Base-by-base conservation (phyloP, 2,329 filamentous ascomycete genomes). In the Beauveria bassiana region DNA sequence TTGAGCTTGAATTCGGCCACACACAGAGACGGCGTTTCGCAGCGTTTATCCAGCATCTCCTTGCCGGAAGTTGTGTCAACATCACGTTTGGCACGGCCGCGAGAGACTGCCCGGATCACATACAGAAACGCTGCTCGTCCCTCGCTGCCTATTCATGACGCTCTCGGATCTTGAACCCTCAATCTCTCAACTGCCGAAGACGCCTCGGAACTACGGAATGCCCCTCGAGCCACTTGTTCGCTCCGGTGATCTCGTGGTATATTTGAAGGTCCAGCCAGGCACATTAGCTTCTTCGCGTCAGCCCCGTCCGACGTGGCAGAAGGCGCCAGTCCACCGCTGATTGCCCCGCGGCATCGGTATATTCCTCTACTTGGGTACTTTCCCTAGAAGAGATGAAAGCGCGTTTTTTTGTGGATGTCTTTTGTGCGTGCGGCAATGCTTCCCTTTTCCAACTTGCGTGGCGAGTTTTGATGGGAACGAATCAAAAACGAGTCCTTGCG, bases 401-500 rank as follows among this genome's bases (percentile, higher is more conserved):
- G 85, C 90, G 91, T 85, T 86, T 96, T 38, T 97, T 97, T 96
- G 82, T 81, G 82, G 91, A 96, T 87, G 91, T 93, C 77, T 85
- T 96, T 97, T 96, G 90, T 89, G 83, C 90, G 90, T 82, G 86
- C 80, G 78, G 70, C 71, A 77, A 79, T 75, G 86, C 88, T 88
- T 86, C 87, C 84, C 84, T 75, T 72, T 71, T 69, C 71, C 69
- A 70, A 72, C 71, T 68, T 60, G 68, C 59, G 6, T 18, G 51
- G 64, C 67, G 42, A 69, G 69, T 40, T 20, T 65, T 67, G 72
- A 70, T 70, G 85, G 85, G 86, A 88, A 87, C 89, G 88, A 93
- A 89, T 79, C 88, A 96, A 96, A 97, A 92, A 95, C 90, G 79
- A 86, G 88, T 96, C 91, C 87, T 81, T 74, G 89, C 90, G 86